These are phyloP conservation scores for Obelidium mucronatum DNA, from an alignment of 192 early-diverging fungal genomes.

Conservation along the genomic window DNA sequence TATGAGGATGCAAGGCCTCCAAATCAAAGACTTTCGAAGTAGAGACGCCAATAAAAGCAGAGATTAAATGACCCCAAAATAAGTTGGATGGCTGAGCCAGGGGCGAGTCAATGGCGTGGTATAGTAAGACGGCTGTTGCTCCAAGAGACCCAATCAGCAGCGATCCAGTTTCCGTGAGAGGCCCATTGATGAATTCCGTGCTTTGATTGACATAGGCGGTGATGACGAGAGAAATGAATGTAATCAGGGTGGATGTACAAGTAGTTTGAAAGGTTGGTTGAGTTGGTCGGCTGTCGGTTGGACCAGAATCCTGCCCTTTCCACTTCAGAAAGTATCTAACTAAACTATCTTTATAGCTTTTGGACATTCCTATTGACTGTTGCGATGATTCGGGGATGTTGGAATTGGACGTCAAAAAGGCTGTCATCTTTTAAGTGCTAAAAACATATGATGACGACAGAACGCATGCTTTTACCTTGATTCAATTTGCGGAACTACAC, in stretches of 20 bases:
- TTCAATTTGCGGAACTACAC: no score
- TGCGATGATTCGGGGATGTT: no score
- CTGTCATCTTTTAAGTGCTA: no score
- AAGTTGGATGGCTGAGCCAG: slow-evolving; percentile 66
- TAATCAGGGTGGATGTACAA: background rate
- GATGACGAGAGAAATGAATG: background rate
- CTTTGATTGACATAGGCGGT: background rate
- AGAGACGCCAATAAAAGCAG: slow-evolving; percentile 15
- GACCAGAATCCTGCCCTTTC: background rate
- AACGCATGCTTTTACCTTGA: no score
- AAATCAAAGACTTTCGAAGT: slow-evolving; percentile 7
- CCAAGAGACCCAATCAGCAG: slow-evolving; percentile 42
- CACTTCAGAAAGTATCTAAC: background rate
- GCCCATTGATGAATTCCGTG: background rate
- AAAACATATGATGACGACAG: no score
- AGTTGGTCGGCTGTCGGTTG: background rate
- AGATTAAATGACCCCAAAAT: slow-evolving; percentile 26
- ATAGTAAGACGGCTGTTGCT: slow-evolving; percentile 67
- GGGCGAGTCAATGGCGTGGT: slow-evolving; percentile 66
- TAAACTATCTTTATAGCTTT: no score
- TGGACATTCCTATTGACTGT: no score
- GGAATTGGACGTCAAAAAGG: no score
- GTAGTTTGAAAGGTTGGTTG: background rate
- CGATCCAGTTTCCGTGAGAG: background rate
- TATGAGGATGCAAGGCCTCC: background rate